Percentiles rank a stretch among this genome's conserved stretches.
These are phyloP conservation scores for Polyporus tsugae DNA, from an alignment of 1,284 basidiomycete species.

Conservation along the genomic window DNA sequence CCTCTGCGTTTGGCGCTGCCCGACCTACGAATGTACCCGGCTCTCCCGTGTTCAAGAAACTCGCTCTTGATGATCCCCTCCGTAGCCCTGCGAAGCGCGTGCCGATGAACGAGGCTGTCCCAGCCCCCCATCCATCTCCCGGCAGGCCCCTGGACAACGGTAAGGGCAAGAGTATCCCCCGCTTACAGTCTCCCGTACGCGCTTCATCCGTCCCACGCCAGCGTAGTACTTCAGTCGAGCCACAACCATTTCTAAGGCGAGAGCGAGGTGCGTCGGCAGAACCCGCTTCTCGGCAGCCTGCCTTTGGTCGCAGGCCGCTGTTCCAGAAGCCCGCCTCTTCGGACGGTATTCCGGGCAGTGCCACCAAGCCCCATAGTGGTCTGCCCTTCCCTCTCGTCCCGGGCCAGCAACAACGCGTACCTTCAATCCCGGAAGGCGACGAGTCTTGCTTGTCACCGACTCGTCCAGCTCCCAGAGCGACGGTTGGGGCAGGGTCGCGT, in stretches of 20 bases:
- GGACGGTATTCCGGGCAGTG: conserved; percentile 20
- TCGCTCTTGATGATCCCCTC: conserved; percentile 46
- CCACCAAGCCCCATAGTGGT: conserved; percentile 9
- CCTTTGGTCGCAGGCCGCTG: conserved; percentile 19
- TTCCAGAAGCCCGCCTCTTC: conserved; percentile 30
- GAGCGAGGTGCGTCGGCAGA: conserved; percentile 43
- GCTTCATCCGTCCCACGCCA: conserved; percentile 24
- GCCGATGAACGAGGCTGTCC: conserved; percentile 44
- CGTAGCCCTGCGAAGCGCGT: conserved; percentile 69
- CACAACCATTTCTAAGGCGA: conserved; percentile 39
- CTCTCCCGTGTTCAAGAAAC: conserved; percentile 46
- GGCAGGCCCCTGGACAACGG: conserved; percentile 13
- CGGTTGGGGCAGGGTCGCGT: background rate
- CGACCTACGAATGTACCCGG: conserved; percentile 23
- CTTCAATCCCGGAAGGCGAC: conserved; percentile 40
- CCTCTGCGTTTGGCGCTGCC: conserved; percentile 20
- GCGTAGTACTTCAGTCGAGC: conserved; percentile 48
- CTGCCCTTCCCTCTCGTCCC: conserved; percentile 37
- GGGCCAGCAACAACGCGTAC: conserved; percentile 23
- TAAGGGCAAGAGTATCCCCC: conserved; percentile 30
- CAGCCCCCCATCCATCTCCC: conserved; percentile 29
- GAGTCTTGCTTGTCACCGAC: conserved; percentile 29
- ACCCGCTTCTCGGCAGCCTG: conserved; percentile 23
- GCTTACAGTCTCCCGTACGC: conserved; percentile 30
- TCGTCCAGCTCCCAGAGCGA: conserved; percentile 1